Base-by-base conservation (phyloP, 176 grass and related monocot species). In the Aegilops speltoides region DNA sequence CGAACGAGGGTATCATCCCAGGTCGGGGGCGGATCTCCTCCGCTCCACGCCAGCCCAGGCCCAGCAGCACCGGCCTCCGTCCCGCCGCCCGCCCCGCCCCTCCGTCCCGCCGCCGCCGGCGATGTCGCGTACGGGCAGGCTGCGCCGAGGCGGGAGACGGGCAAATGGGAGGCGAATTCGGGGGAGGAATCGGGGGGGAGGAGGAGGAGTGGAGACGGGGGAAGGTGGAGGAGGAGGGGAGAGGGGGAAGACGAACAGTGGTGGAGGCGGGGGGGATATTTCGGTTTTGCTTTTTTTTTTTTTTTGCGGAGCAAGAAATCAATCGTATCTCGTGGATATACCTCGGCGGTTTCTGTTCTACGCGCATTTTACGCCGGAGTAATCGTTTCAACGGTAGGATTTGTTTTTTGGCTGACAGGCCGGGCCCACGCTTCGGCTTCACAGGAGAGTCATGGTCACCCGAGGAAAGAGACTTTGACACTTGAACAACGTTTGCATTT, bases 21-120 rank as follows among this genome's bases (percentile, higher is more conserved):
- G 25, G 78, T 31, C 78, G 78, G 78, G 37, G 10, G 40, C 31
- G 63, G 63, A 81, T 81, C 79, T 81, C 79, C 79, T 67, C 63
- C 63, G 64, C 11, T 45, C 15, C 8, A 5, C 8, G 79, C 40
- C 79, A 67, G 79, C 46, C 19, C 25, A 46, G 24, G 20, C 20
- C 40, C 43, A 76, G 25, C 43, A 76, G 19, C 54, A 45, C 38
- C 70, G 25, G 32, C 33, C 19, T 36, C 26, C 14, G 36, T 23
- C 59, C 0, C 70, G 6, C 33, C 10, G 17, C 6, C 32, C 9
- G 16, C 67, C 17, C 32, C 9, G 8, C 67, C 16, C 17, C 33
- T 73, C 69, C 71, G 71, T 74, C 24, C 38, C 10, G 64, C 22
- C 43, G 80, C 29, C 12, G 26, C 19, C 64, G 14, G 64, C 29